Percentiles rank a stretch among this genome's conserved stretches.
phyloP scores from a whole-genome alignment of 805 yeast species.

The Metschnikowia dekortorum region DNA sequence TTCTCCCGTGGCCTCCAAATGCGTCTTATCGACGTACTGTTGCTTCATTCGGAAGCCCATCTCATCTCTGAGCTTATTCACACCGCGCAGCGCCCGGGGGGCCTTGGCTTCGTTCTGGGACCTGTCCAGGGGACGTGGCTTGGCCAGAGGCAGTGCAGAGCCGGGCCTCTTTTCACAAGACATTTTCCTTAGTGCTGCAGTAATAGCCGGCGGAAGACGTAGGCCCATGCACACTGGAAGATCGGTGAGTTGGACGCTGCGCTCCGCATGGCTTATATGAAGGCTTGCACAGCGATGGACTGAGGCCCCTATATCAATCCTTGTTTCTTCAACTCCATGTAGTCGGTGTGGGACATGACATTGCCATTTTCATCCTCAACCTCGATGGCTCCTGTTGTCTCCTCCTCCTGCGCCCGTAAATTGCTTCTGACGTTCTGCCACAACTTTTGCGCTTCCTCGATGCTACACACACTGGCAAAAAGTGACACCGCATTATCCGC shows the following conservation, averaged over 20 bases:
- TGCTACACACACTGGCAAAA: slow-evolving; percentile 61
- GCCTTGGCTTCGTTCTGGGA: background rate
- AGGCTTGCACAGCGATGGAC: background rate
- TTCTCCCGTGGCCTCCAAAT: slow-evolving; percentile 37
- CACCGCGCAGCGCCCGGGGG: slow-evolving; percentile 6
- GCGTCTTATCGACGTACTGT: slow-evolving; percentile 42
- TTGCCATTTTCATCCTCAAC: slow-evolving; percentile 93
- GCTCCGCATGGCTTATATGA: background rate
- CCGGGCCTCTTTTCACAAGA: background rate
- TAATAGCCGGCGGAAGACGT: background rate
- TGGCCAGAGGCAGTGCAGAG: background rate
- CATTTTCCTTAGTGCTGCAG: background rate
- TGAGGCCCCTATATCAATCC: slow-evolving; percentile 55
- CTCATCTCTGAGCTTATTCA: slow-evolving; percentile 32
- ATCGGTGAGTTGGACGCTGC: background rate
- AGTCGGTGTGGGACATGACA: slow-evolving; percentile 80
- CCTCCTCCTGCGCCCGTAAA: slow-evolving; percentile 32
- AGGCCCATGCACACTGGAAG: background rate
- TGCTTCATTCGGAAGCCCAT: slow-evolving; percentile 46
- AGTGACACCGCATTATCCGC: slow-evolving; percentile 37
- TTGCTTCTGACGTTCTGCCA: slow-evolving; percentile 45
- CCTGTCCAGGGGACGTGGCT: background rate
- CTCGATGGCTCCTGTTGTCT: slow-evolving; percentile 58
- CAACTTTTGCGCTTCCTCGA: slow-evolving; percentile 63
- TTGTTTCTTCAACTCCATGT: slow-evolving; percentile 80